These are phyloP conservation scores for Rosellinia necatrix DNA, from an alignment of 2,329 filamentous ascomycete species.

Conservation along the genomic window DNA sequence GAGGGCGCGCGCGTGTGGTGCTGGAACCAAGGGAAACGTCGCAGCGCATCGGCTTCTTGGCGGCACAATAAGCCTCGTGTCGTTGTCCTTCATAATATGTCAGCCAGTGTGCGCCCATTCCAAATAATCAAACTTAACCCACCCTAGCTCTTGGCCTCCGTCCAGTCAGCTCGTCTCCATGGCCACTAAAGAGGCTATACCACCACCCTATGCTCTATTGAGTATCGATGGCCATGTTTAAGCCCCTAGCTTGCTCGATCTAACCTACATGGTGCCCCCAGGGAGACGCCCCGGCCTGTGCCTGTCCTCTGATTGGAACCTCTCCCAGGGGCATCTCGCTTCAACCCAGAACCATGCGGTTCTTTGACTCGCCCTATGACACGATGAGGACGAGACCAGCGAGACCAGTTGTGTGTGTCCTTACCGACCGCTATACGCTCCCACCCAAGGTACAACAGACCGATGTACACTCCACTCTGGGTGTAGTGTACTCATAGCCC, in stretches of 20 bases:
- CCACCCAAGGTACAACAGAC: neutral
- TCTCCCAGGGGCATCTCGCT: slow-evolving; percentile 18
- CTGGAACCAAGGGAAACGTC: slow-evolving; percentile 18
- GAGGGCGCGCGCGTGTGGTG: slow-evolving; percentile 6
- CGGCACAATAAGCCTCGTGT: slow-evolving; percentile 29
- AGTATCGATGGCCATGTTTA: slow-evolving; percentile 14
- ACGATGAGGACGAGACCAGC: neutral
- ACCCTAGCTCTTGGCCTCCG: slow-evolving; percentile 14
- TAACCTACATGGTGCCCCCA: slow-evolving; percentile 12
- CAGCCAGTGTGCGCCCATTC: slow-evolving; percentile 27
- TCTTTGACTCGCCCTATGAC: neutral
- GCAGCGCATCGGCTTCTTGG: slow-evolving; percentile 22
- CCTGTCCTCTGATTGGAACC: slow-evolving; percentile 17
- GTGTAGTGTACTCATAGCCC: neutral
- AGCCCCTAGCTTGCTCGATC: slow-evolving; percentile 14
- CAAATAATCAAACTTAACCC: slow-evolving; percentile 25
- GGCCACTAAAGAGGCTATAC: slow-evolving; percentile 12
- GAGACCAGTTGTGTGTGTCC: neutral
- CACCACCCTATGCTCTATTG: slow-evolving; percentile 17
- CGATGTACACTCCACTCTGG: neutral
- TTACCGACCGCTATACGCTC: neutral
- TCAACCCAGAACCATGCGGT: slow-evolving; percentile 19
- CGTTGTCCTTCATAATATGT: slow-evolving; percentile 19
- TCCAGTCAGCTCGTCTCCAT: slow-evolving; percentile 25
- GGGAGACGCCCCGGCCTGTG: slow-evolving; percentile 5